These are phyloP conservation scores for Panicum virgatum DNA, from an alignment of 202 grass and related monocot species.

Conservation along the genomic window DNA sequence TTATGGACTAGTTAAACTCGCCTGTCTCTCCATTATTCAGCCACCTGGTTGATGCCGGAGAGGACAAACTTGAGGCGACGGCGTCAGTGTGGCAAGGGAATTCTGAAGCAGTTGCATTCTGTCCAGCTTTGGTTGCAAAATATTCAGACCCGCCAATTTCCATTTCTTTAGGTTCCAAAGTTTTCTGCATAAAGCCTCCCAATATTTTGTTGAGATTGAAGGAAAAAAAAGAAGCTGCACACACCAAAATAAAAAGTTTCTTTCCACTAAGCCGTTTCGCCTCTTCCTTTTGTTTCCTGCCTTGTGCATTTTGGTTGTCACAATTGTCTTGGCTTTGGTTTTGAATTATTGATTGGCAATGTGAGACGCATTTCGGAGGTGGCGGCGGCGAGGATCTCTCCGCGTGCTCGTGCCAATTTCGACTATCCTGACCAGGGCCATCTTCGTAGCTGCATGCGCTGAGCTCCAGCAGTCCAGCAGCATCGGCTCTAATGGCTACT, in stretches of 20 bases:
- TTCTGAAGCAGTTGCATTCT: neutral
- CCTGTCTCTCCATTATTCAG: neutral
- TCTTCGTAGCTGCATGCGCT: no score
- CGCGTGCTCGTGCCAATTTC: no score
- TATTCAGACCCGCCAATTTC: neutral
- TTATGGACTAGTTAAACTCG: slow-evolving; percentile 13
- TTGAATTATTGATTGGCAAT: neutral
- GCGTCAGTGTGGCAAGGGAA: neutral
- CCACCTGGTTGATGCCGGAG: neutral
- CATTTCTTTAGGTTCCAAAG: neutral
- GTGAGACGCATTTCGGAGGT: slow-evolving; percentile 5
- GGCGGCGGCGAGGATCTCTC: no score
- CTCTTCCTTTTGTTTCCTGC: neutral
- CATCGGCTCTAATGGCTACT: no score
- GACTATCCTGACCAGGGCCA: no score
- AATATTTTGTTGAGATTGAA: neutral
- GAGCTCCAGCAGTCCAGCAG: no score
- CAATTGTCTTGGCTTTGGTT: slow-evolving; percentile 2
- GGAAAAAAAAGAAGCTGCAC: neutral
- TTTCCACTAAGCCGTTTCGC: neutral
- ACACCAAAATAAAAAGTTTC: neutral
- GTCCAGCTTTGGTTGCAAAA: neutral
- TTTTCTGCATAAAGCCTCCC: neutral
- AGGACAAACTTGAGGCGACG: neutral
- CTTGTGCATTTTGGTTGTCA: neutral